Percentiles rank a stretch among this genome's conserved stretches.
Evolutionary conservation across 306 rosid species (phyloP).

Genomic region (Prunus fruticosa): DNA sequence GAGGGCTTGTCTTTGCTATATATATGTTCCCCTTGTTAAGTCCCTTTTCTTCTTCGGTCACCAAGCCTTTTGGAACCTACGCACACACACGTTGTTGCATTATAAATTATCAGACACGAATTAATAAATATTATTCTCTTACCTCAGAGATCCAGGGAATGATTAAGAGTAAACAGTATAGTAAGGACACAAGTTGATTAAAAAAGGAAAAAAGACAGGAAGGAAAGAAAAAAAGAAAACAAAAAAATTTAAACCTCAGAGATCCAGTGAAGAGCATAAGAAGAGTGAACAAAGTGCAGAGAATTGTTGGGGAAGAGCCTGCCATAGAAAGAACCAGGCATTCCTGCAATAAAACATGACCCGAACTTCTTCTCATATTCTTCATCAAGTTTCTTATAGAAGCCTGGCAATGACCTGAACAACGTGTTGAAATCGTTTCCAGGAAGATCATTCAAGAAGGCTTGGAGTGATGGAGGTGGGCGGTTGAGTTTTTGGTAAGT

Average conservation of each 20-base stretch:
- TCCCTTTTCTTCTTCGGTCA: neutral
- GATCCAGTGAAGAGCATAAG: constrained; percentile 38
- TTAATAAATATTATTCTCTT: too few species aligned
- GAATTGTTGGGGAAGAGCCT: constrained; percentile 44
- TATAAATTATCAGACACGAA: too few species aligned
- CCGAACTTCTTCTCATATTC: constrained; percentile 6
- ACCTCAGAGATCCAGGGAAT: too few species aligned
- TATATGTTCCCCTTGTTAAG: constrained; percentile 25
- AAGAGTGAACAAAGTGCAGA: constrained; percentile 41
- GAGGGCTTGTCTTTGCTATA: constrained; percentile 19
- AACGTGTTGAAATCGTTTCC: constrained; percentile 47
- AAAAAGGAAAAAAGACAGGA: neutral
- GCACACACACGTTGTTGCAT: too few species aligned
- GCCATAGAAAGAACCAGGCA: constrained; percentile 50
- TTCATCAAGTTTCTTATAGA: constrained; percentile 9
- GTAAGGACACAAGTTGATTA: too few species aligned
- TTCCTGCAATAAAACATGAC: constrained; percentile 34
- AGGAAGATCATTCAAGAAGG: constrained; percentile 44
- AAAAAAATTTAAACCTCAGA: constrained; percentile 35
- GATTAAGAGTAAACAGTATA: too few species aligned
- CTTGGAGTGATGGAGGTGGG: constrained; percentile 17
- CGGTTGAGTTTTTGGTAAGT: neutral
- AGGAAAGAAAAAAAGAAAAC: too few species aligned
- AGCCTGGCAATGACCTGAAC: constrained; percentile 29
- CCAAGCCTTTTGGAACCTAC: constrained; percentile 28